Evolutionary conservation across 495 filamentous ascomycete genomes (phyloP), one percentile per base, ranked within the genome.

Genomic region (Penicillium canariense): DNA sequence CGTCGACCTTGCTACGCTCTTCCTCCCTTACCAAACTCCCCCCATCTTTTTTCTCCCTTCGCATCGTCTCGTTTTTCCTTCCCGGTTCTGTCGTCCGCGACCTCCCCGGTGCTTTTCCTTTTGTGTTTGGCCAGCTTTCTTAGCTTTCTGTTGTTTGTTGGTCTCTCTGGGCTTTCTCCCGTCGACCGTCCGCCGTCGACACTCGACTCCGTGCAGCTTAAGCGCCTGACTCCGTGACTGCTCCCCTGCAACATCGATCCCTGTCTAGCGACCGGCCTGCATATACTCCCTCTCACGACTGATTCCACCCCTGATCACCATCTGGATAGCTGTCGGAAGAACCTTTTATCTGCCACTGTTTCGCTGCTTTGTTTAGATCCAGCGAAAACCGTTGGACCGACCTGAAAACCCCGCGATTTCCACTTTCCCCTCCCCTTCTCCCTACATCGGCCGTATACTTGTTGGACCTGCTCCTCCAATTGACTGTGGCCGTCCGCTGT

Each of bases 311-410:
- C 43, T 9, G 43, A 46, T 28, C 26, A 5, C 11, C 23, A 46
- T 10, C 23, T 17, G 25, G 17, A 46, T 30, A 28, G 4, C 14
- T 20, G 8, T 46, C 26, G 25, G 27, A 15, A 17, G 8, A 10
- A 7, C 43, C 1, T 15, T n/a, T 23, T 5, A 17, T 30, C 14
- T 18, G 25, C 27, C 17, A n/a, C 30, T 11, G 4, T 12, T 18
- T 34, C 46, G 31, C 36, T 49, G 47, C 43, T 57, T 57, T 56
- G 58, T 56, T 49, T 52, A 23, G 43, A 15, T 32, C 51, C 20
- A 17, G 14, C 45, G 38, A 40, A 53, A 38, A 38, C 46, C 53
- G 23, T 28, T 27, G 38, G 15, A 43, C 34, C 38, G 54, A 36
- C 39, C 45, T 45, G 31, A 27, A 28, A 28, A 9, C 27, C 43